Evolutionary conservation across 2,329 filamentous ascomycete genomes (phyloP).

Genomic region (Xylaria sp.): DNA sequence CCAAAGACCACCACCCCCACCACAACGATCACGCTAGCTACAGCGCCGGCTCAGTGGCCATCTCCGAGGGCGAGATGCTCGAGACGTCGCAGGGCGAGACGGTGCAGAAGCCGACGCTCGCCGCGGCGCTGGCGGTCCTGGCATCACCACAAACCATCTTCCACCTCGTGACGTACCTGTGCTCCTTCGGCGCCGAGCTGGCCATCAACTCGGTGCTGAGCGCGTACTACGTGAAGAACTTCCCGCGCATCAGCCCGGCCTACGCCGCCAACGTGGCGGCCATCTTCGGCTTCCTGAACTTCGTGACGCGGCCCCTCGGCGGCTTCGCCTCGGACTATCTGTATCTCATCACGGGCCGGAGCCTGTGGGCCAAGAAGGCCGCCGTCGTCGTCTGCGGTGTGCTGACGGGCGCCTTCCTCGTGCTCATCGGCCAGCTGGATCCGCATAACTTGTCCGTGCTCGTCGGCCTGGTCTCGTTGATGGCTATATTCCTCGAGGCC

Average conservation of each 20-base stretch:
- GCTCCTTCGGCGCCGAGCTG: constrained; percentile 72
- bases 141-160: constrained; percentile 66
- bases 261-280: constrained; percentile 71
- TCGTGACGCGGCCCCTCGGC: constrained; percentile 73
- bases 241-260: constrained; percentile 67
- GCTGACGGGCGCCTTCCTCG: constrained; percentile 67
- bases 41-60: constrained; percentile 58
- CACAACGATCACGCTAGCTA: constrained; percentile 32
- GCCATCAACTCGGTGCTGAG: constrained; percentile 70
- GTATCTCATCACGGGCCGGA: constrained; percentile 54
- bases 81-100: constrained; percentile 65
- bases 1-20: constrained; percentile 28
- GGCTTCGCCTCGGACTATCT: constrained; percentile 66
- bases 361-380: constrained; percentile 60
- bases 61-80: constrained; percentile 63
- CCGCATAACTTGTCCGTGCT: constrained; percentile 71
- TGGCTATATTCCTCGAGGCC: constrained; percentile 86
- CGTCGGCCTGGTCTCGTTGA: constrained; percentile 79
- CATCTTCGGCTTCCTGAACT: constrained; percentile 81
- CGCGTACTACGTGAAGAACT: constrained; percentile 69
- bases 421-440: constrained; percentile 73
- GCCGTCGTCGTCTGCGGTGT: constrained; percentile 74
- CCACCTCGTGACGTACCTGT: constrained; percentile 67
- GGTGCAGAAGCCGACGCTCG: constrained; percentile 66
- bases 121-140: constrained; percentile 58